Percentiles rank a stretch among this genome's conserved stretches.
Conservation (phyloP, 306 rosid species). For the Quercus aquifolioides region DNA sequence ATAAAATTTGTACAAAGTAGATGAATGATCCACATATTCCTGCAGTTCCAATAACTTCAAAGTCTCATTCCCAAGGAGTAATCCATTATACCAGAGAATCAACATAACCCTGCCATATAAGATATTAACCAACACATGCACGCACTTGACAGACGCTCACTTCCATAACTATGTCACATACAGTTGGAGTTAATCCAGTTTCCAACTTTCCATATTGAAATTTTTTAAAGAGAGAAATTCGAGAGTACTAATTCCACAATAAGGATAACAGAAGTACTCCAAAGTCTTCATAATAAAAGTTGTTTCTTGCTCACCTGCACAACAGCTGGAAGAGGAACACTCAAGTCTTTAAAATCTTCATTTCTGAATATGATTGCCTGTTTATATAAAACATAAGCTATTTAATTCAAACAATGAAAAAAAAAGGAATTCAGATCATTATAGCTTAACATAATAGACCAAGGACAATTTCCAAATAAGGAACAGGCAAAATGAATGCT, state of each 20-base stretch:
- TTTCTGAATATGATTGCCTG: slow-evolving; percentile 73
- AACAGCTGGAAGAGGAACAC: slow-evolving; percentile 87
- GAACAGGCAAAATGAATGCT: not conserved
- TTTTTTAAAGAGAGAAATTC: not conserved
- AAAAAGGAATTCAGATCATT: not conserved
- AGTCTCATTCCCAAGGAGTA: not conserved
- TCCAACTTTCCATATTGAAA: not conserved
- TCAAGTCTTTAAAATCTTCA: slow-evolving; percentile 59
- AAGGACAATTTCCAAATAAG: not conserved
- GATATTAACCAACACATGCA: not conserved
- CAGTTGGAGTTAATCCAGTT: not conserved
- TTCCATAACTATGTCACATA: not conserved
- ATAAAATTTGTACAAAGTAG: slow-evolving; percentile 78
- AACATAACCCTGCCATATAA: not conserved
- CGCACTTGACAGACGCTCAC: not conserved
- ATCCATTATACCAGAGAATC: not conserved
- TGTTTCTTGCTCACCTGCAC: slow-evolving; percentile 50
- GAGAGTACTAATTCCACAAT: not conserved
- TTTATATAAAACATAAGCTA: not conserved
- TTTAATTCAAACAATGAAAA: not conserved
- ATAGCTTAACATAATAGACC: not conserved
- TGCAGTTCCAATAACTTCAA: slow-evolving; percentile 24
- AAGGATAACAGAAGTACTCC: not conserved
- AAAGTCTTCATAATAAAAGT: not conserved
- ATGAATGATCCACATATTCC: slow-evolving; percentile 94